These are phyloP conservation scores for Bipolaris gigantea DNA, from an alignment of 2,329 filamentous ascomycete species.

Conservation along the genomic window DNA sequence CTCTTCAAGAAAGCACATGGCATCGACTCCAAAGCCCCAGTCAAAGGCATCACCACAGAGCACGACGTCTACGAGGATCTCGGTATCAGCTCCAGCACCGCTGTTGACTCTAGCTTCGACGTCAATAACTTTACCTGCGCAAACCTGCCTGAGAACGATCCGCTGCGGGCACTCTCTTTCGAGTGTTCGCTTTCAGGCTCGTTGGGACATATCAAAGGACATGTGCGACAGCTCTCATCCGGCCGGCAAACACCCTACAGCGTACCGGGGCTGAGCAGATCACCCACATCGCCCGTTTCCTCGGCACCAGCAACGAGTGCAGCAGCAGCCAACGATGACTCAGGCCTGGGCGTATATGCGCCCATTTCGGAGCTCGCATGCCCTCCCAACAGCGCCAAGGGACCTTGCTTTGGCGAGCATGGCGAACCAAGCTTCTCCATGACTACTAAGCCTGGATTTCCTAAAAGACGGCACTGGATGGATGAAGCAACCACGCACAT, in stretches of 20 bases:
- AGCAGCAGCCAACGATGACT: conserved; percentile 10
- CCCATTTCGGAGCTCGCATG: conserved; percentile 28
- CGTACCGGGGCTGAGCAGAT: conserved; percentile 22
- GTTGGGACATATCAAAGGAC: conserved; percentile 13
- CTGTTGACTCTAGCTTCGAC: conserved; percentile 36
- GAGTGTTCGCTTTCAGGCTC: conserved; percentile 36
- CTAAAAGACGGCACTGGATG: conserved; percentile 16
- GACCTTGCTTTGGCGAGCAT: conserved; percentile 27
- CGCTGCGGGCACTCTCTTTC: conserved; percentile 20
- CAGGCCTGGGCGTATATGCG: conserved; percentile 14
- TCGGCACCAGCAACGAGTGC: conserved; percentile 14
- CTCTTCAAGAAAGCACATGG: conserved; percentile 55
- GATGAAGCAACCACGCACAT: conserved; percentile 5
- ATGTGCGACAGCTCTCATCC: conserved; percentile 17
- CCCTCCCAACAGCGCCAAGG: conserved; percentile 9
- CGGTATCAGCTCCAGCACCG: conserved; percentile 25
- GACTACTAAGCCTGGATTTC: conserved; percentile 4
- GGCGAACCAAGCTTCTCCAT: conserved; percentile 25
- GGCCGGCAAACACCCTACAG: conserved; percentile 20
- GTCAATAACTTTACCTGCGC: conserved; percentile 28
- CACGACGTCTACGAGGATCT: conserved; percentile 43
- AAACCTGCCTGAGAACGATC: conserved; percentile 13
- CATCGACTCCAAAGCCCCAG: conserved; percentile 25
- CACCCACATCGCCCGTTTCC: conserved; percentile 19
- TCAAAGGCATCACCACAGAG: conserved; percentile 13